phyloP scores from a whole-genome alignment of 2,329 filamentous ascomycete genomes.

The Clarireedia paspali region DNA sequence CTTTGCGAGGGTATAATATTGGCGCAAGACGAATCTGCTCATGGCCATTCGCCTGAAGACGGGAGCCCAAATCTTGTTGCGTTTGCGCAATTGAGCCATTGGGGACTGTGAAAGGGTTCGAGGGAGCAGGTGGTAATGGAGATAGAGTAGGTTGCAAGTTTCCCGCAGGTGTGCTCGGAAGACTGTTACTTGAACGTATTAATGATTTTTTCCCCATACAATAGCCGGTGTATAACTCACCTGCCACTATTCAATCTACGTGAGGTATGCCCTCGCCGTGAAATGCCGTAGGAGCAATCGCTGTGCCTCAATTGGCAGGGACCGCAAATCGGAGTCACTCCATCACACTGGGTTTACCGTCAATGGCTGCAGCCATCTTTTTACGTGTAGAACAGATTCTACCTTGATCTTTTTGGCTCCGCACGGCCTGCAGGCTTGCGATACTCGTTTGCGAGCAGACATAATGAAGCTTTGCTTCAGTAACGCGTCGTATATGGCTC shows the following conservation, averaged over 20 bases:
- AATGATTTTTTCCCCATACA: background rate
- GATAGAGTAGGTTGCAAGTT: background rate
- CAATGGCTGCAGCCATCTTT: background rate
- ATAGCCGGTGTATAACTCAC: conserved; percentile 8
- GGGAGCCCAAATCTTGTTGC: background rate
- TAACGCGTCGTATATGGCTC: background rate
- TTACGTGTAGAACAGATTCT: background rate
- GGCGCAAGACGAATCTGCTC: background rate
- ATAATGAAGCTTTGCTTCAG: background rate
- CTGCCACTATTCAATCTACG: conserved; percentile 8
- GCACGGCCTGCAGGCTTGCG: conserved; percentile 25
- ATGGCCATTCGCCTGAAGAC: background rate
- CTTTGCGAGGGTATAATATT: background rate
- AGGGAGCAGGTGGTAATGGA: background rate
- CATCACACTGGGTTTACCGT: conserved; percentile 23
- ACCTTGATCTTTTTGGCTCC: conserved; percentile 26
- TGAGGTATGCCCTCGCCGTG: conserved; percentile 17
- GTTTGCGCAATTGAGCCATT: background rate
- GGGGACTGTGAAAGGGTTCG: background rate
- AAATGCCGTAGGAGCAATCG: conserved; percentile 24
- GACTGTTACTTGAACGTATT: background rate
- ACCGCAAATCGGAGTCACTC: conserved; percentile 19
- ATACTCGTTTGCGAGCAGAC: conserved; percentile 22
- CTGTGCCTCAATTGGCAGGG: conserved; percentile 19
- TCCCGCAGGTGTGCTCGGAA: background rate